A percentile compares a stretch with the other conserved stretches of the same genome.
Conservation (phyloP, 805 yeast genomes). For the Candida silvicultrix region DNA sequence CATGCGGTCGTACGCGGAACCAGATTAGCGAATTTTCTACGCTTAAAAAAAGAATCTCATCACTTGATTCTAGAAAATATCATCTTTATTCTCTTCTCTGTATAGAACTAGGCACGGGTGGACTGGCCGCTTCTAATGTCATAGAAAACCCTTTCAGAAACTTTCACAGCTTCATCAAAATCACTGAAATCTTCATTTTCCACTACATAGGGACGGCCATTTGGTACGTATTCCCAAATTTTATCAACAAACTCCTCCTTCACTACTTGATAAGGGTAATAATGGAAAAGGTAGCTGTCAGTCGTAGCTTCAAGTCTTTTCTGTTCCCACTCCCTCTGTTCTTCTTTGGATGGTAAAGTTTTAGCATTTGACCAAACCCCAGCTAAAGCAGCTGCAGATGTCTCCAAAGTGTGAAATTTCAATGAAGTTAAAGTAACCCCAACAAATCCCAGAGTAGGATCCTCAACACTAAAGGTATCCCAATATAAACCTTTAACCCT, state of each 20-base stretch:
- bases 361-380: constrained; percentile 44
- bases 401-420: constrained; percentile 44
- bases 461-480: constrained; percentile 37
- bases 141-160: constrained; percentile 8
- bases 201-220: constrained; percentile 25
- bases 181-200: constrained; percentile 10
- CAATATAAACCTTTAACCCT: constrained; percentile 35
- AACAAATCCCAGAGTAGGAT: constrained; percentile 37
- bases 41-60: too few species aligned
- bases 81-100: too few species aligned
- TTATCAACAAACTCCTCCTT: constrained; percentile 23
- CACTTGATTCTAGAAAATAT: too few species aligned
- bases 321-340: constrained; percentile 30
- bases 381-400: constrained; percentile 43
- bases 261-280: constrained; percentile 20
- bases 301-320: constrained; percentile 20
- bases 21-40: too few species aligned
- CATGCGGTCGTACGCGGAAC: too few species aligned
- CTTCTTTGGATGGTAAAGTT: constrained; percentile 33
- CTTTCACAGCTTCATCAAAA: constrained; percentile 1
- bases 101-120: too few species aligned
- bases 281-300: constrained; percentile 24
- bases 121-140: constrained; percentile 8
- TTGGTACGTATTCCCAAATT: constrained; percentile 20
- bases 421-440: constrained; percentile 34